These are phyloP conservation scores for Evansstolkia leycettana DNA, from an alignment of 495 filamentous ascomycete species.

Conservation along the genomic window DNA sequence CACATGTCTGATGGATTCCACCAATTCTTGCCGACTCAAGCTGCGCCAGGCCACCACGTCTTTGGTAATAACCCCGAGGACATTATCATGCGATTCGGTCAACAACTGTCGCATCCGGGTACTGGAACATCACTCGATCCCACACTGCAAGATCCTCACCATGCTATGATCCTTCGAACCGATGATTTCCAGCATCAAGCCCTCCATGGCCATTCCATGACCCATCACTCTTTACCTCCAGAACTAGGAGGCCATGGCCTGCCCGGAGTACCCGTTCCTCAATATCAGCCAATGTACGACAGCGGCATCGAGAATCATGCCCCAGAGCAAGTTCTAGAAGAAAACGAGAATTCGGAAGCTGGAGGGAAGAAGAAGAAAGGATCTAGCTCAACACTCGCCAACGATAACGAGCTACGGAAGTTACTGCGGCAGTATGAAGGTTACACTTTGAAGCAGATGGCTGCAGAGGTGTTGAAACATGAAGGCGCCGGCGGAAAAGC, in stretches of 20 bases:
- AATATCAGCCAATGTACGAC: constrained; percentile 47
- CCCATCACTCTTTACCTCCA: constrained; percentile 27
- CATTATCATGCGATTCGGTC: constrained; percentile 46
- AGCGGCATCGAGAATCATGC: constrained; percentile 57
- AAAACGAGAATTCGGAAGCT: constrained; percentile 51
- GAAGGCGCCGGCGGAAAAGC: constrained; percentile 62
- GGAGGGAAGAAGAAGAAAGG: constrained; percentile 52
- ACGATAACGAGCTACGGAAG: constrained; percentile 84
- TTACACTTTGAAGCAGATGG: constrained; percentile 69
- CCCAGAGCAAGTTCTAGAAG: constrained; percentile 47
- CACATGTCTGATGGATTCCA: constrained; percentile 37
- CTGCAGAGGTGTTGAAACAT: constrained; percentile 61
- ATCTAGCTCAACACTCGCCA: constrained; percentile 63
- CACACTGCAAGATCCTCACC: constrained; percentile 37
- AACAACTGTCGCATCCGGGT: constrained; percentile 41
- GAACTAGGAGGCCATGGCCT: constrained; percentile 18
- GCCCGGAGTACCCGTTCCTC: constrained; percentile 29
- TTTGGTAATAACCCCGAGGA: constrained; percentile 48
- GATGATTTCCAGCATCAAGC: constrained; percentile 36
- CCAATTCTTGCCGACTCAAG: constrained; percentile 42
- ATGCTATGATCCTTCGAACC: constrained; percentile 28
- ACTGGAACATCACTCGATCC: constrained; percentile 39
- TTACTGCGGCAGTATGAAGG: constrained; percentile 65
- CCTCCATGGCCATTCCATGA: constrained; percentile 33
- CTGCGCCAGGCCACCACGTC: constrained; percentile 34